Evolutionary conservation across 192 early-diverging fungal genomes (phyloP).

Genomic region (Gryganskiella cystojenkinii): DNA sequence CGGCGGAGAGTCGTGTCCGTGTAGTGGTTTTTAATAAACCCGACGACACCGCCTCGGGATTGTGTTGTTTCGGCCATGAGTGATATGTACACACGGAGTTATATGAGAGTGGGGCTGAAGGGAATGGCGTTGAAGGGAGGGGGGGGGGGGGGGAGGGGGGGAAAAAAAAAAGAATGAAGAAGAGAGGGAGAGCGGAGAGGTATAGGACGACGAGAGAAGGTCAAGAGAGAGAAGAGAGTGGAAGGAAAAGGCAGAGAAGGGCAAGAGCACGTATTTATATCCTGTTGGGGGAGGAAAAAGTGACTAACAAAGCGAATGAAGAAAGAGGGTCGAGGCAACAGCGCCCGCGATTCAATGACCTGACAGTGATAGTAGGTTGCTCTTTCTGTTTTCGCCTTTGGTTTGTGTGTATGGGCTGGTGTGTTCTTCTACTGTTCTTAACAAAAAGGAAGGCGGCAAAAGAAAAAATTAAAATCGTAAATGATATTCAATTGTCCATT

Average conservation of each 20-base stretch:
- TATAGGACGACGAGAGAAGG: not conserved
- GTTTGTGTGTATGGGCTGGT: too few relatives aligned
- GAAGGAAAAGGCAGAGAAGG: not conserved
- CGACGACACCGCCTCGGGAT: slow-evolving; percentile 3
- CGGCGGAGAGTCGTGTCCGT: slow-evolving; percentile 69
- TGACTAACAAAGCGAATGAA: too few relatives aligned
- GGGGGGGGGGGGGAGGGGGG: not conserved
- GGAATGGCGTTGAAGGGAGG: not conserved
- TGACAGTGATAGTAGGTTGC: too few relatives aligned
- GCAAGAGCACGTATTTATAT: not conserved
- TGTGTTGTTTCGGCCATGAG: not conserved
- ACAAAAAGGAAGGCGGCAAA: too few relatives aligned
- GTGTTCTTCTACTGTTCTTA: too few relatives aligned
- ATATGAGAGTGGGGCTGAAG: not conserved
- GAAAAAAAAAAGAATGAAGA: not conserved
- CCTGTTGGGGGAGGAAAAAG: too few relatives aligned
- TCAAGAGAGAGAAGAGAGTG: slow-evolving; percentile 1
- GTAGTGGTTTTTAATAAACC: slow-evolving; percentile 22
- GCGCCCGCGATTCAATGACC: too few relatives aligned
- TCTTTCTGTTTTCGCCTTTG: too few relatives aligned
- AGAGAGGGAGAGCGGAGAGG: not conserved
- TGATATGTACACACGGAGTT: not conserved
- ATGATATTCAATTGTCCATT: too few relatives aligned
- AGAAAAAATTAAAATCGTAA: too few relatives aligned
- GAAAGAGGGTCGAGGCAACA: too few relatives aligned